Evolutionary conservation across 2,329 filamentous ascomycete genomes (phyloP).

Genomic region (Hirsutella rhossiliensis): DNA sequence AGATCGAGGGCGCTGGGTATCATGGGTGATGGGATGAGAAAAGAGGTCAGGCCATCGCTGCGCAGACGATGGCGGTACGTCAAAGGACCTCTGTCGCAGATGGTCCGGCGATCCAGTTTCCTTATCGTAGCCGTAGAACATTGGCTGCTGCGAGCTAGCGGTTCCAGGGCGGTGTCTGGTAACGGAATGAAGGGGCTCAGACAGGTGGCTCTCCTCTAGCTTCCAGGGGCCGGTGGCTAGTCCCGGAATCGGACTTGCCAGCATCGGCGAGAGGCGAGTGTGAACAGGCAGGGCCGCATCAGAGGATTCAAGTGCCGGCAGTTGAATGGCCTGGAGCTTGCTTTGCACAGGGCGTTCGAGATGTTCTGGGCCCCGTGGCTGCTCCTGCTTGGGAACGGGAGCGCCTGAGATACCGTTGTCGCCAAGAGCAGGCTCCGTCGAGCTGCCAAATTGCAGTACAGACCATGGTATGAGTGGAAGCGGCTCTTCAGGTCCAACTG

Average conservation of each 20-base stretch:
- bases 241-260: constrained; percentile 25
- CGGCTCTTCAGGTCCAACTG: not conserved
- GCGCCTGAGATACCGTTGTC: no score
- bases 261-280: constrained; percentile 5
- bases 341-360: no score
- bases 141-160: constrained; percentile 15
- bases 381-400: no score
- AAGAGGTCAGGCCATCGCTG: constrained; percentile 38
- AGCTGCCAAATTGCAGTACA: not conserved
- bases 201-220: constrained; percentile 40
- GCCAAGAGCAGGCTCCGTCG: not conserved
- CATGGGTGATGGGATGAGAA: constrained; percentile 10
- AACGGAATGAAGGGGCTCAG: constrained; percentile 31
- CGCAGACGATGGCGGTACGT: constrained; percentile 38
- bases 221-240: constrained; percentile 39
- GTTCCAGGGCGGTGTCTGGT: constrained; percentile 21
- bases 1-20: constrained; percentile 2
- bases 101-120: constrained; percentile 28
- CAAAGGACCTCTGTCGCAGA: constrained; percentile 16
- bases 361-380: no score
- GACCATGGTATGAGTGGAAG: not conserved
- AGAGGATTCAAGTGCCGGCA: not conserved
- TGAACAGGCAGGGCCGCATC: not conserved
- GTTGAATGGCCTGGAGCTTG: not conserved
- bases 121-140: constrained; percentile 34